phyloP scores from a whole-genome alignment of 495 filamentous ascomycete genomes.

The Margaritispora aquatica region DNA sequence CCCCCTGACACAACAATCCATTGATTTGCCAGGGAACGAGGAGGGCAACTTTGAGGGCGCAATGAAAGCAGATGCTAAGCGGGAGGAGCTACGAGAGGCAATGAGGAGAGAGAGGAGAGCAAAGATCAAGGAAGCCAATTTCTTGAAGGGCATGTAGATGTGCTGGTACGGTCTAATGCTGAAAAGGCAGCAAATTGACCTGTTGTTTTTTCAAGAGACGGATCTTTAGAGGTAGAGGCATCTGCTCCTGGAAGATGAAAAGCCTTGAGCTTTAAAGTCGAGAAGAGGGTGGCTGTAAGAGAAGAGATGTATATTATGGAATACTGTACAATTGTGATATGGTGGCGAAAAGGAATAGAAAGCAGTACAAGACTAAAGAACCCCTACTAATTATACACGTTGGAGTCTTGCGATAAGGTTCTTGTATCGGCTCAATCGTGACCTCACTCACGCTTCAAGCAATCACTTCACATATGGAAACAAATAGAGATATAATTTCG shows the following conservation, averaged over 20 bases:
- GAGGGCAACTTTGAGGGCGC: constrained; percentile 51
- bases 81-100: constrained; percentile 59
- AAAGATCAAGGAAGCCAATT: constrained; percentile 88
- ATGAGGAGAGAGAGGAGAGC: constrained; percentile 68
- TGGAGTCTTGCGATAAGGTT: too few relatives aligned
- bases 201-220: not conserved
- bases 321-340: not conserved
- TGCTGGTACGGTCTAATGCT: not conserved
- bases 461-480: too few relatives aligned
- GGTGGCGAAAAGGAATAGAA: too few relatives aligned
- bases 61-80: constrained; percentile 48
- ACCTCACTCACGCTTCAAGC: too few relatives aligned
- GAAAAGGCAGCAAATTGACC: too few relatives aligned
- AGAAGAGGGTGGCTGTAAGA: not conserved
- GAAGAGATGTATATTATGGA: not conserved
- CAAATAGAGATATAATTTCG: too few relatives aligned
- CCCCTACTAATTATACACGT: too few relatives aligned
- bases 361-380: too few relatives aligned
- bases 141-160: constrained; percentile 44
- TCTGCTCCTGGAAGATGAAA: too few relatives aligned
- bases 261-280: not conserved
- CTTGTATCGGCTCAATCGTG: too few relatives aligned
- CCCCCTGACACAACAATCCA: constrained; percentile 74
- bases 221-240: not conserved
- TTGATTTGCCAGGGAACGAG: constrained; percentile 67